These are phyloP conservation scores for Cyberlindnera samutprakarnensis DNA, from an alignment of 805 yeast species.

Conservation along the genomic window DNA sequence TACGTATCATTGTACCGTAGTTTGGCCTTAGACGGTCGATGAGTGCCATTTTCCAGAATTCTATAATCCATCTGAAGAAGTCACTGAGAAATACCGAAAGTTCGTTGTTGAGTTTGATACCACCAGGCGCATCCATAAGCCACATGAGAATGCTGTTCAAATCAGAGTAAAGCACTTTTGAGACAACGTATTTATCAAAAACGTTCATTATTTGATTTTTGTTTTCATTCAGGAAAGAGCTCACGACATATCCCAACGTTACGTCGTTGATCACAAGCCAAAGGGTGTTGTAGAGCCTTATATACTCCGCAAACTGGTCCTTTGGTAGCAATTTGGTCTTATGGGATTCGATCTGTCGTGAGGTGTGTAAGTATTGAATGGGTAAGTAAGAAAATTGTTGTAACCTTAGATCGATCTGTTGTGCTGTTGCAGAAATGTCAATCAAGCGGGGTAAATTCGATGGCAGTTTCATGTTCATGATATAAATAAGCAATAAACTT, in stretches of 20 bases:
- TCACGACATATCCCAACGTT: constrained; percentile 59
- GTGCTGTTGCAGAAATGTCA: constrained; percentile 53
- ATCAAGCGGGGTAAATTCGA: constrained; percentile 24
- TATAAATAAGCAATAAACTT: constrained; percentile 8
- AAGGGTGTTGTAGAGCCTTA: constrained; percentile 73
- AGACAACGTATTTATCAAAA: constrained; percentile 27
- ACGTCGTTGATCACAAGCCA: constrained; percentile 86
- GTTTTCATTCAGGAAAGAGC: constrained; percentile 37
- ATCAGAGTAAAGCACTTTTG: constrained; percentile 35
- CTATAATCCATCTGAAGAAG: constrained; percentile 75
- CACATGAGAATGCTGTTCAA: constrained; percentile 48
- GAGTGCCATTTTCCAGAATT: constrained; percentile 43
- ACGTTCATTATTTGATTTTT: constrained; percentile 21
- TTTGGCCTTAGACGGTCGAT: constrained; percentile 22
- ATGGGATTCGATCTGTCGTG: constrained; percentile 17
- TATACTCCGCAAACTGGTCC: constrained; percentile 53
- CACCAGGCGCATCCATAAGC: constrained; percentile 89
- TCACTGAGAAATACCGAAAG: constrained; percentile 83
- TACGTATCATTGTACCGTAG: constrained; percentile 26
- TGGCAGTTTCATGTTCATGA: constrained; percentile 24
- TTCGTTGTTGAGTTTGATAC: constrained; percentile 84
- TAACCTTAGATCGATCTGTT: constrained; percentile 71
- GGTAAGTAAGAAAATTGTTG: constrained; percentile 78
- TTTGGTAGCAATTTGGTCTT: constrained; percentile 27
- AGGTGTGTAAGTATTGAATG: constrained; percentile 57